These are phyloP conservation scores for Gracilaria domingensis DNA, from an alignment of 23 red algal species.

Conservation along the genomic window DNA sequence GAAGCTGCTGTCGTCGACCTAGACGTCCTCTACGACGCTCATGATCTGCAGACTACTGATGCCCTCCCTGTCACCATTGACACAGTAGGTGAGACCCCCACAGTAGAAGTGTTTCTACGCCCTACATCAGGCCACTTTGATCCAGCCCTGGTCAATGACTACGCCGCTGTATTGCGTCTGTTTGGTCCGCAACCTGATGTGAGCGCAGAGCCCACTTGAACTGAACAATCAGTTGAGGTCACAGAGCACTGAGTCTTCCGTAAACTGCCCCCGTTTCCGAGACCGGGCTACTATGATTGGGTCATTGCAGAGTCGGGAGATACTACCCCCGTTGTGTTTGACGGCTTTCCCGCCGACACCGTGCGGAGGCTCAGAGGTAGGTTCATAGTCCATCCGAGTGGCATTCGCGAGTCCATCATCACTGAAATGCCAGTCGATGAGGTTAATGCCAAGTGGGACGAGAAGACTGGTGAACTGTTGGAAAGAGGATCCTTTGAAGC, in stretches of 20 bases:
- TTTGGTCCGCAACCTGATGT: constrained; percentile 78
- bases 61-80: constrained; percentile 81
- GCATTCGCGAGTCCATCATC: too few species aligned
- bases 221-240: constrained; percentile 35
- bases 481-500: constrained; percentile 85
- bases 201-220: constrained; percentile 57
- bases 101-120: constrained; percentile 36
- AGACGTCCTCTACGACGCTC: constrained; percentile 96
- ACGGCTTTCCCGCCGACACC: too few species aligned
- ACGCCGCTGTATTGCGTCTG: too few species aligned
- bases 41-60: constrained; percentile 88
- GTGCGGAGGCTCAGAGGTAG: too few species aligned
- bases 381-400: too few species aligned
- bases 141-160: neutral
- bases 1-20: constrained; percentile 93
- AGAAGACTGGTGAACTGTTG: constrained; percentile 79
- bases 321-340: constrained; percentile 62
- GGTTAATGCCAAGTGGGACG: constrained; percentile 93
- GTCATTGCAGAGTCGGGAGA: constrained; percentile 75
- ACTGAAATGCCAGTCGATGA: constrained; percentile 95
- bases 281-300: constrained; percentile 98
- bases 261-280: constrained; percentile 72
- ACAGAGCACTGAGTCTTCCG: constrained; percentile 35
- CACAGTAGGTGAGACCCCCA: constrained; percentile 75
- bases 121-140: constrained; percentile 18